Evolutionary conservation across 2,329 filamentous ascomycete species (phyloP).

Genomic region (Rhytidhysteron rufulum): DNA sequence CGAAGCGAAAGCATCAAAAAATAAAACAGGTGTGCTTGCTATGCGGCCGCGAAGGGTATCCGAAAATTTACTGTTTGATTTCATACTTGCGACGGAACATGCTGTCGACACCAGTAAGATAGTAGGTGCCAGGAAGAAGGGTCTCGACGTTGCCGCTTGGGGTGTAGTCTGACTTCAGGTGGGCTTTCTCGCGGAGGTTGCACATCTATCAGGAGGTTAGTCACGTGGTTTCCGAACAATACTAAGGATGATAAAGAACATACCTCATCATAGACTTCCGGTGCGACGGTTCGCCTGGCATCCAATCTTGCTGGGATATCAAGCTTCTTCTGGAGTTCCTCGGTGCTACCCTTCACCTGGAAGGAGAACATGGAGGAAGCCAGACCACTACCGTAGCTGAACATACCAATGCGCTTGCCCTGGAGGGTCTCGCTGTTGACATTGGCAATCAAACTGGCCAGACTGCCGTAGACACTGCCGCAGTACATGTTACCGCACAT

Average conservation of each 20-base stretch:
- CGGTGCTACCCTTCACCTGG: constrained; percentile 43
- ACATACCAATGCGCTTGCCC: constrained; percentile 50
- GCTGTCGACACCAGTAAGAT: constrained; percentile 47
- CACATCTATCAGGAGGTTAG: constrained; percentile 43
- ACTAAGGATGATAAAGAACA: constrained; percentile 14
- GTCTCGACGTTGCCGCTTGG: constrained; percentile 42
- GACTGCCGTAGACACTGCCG: constrained; percentile 49
- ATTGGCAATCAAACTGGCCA: constrained; percentile 47
- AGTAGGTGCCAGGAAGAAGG: constrained; percentile 48
- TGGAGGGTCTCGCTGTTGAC: constrained; percentile 42
- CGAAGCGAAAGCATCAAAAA: constrained; percentile 22
- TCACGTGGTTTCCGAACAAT: constrained; percentile 12
- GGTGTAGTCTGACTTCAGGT: constrained; percentile 48
- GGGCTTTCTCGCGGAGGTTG: constrained; percentile 49
- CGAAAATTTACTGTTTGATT: constrained; percentile 42
- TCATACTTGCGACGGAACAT: constrained; percentile 51
- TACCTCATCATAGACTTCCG: constrained; percentile 48
- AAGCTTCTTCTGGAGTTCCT: constrained; percentile 45
- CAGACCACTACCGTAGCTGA: constrained; percentile 52
- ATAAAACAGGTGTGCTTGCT: constrained; percentile 9
- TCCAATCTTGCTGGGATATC: constrained; percentile 46
- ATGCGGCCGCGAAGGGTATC: neutral
- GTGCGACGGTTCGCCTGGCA: constrained; percentile 41
- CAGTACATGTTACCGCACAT: constrained; percentile 56
- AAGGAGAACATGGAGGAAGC: constrained; percentile 50